Base-by-base conservation (phyloP, 1,284 basidiomycete genomes). In the Violaceomyces palustris region DNA sequence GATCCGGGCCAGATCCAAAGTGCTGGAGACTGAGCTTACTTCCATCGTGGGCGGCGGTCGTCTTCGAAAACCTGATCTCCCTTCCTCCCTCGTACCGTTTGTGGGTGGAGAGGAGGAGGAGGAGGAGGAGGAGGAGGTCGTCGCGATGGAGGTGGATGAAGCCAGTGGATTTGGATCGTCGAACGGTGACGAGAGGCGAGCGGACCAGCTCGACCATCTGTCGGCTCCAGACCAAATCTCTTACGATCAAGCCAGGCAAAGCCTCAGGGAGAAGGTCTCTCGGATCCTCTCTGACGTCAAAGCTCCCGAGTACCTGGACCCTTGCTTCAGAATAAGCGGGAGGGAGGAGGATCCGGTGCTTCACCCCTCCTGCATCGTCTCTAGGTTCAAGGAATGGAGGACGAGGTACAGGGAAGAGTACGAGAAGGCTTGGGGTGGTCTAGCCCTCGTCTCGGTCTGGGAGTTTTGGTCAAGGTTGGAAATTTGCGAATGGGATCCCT, bases 391-490 rank as follows among this genome's bases (percentile, higher is more conserved):
- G 9, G 49, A 51, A 2, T 70, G 63, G 60, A 60, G 68, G 1
- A 30, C 34, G 3, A 42, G 31, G 12, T 72, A 63, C 24, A 46
- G 55, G 2, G 47, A 54, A 10, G 66, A 70, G 34, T 72, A 70
- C 42, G 38, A 50, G 3, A 43, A 61, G 30, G 50, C 64, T 2
- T 72, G 68, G 68, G 69, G 68, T 22, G 64, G 68, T 2, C 48
- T 72, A 4, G 66, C 66, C 0, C 43, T 72, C 2, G 57, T 62
- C 0, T 56, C 55, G 36, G 59, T 63, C 9, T 70, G 67, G 69
- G 61, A 69, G 22, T 69, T 67, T 29, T 72, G 62, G 39, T 60
- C 59, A 3, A 50, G 69, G 0, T 40, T 42, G 5, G 66, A 70
- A 39, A 21, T 66, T 22, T 42, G 51, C 1, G 33, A 45, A 1